Conservation (phyloP, 1,284 basidiomycete genomes). For the Austroboletus sp. region DNA sequence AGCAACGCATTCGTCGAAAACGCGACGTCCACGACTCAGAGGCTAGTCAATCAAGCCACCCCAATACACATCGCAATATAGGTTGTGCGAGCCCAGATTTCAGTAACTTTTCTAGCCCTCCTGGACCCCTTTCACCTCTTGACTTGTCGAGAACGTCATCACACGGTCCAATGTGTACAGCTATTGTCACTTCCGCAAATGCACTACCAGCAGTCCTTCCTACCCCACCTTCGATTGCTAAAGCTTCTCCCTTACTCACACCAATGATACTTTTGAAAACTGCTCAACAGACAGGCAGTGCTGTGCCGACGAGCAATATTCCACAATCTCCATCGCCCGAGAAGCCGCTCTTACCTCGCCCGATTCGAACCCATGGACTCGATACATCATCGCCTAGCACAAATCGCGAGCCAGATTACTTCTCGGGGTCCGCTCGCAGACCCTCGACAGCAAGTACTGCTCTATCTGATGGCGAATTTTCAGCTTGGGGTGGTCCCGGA, state of each 20-base stretch:
- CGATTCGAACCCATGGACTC: conserved; percentile 29
- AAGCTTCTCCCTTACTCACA: conserved; percentile 49
- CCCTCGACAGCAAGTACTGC: conserved; percentile 39
- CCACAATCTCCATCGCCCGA: conserved; percentile 34
- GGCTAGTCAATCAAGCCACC: conserved; percentile 14
- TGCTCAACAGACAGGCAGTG: conserved; percentile 1
- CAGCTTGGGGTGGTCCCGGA: conserved; percentile 43
- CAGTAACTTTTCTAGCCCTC: conserved; percentile 17
- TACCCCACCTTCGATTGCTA: conserved; percentile 35
- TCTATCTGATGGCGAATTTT: conserved; percentile 45
- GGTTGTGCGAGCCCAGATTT: conserved; percentile 31
- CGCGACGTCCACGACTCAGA: conserved; percentile 26
- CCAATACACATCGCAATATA: conserved; percentile 19
- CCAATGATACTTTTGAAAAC: conserved; percentile 51
- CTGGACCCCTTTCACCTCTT: conserved; percentile 30
- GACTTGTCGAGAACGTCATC: conserved; percentile 22
- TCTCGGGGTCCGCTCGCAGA: conserved; percentile 41
- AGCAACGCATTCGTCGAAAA: conserved; percentile 44
- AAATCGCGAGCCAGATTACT: conserved; percentile 45
- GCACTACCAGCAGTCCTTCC: conserved; percentile 58
- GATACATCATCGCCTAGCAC: conserved; percentile 21
- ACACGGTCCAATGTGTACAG: conserved; percentile 14
- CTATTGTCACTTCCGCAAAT: conserved; percentile 22
- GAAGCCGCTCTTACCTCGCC: conserved; percentile 31
- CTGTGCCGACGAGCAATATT: conserved; percentile 27